Conservation (phyloP, 2,329 filamentous ascomycete species). For the Clarireedia homoeocarpa region DNA sequence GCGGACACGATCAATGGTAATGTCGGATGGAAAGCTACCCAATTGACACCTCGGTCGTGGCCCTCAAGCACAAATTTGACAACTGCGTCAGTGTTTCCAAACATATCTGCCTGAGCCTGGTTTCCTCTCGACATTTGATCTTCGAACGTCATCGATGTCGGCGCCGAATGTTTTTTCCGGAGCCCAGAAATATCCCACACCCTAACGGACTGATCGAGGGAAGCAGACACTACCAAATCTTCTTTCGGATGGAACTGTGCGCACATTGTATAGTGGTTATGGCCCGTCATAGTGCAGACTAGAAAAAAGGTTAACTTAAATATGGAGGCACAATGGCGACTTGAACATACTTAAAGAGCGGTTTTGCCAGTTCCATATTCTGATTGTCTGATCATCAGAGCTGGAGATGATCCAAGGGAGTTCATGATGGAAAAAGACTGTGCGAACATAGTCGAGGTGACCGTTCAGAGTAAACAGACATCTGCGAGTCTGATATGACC, state of each 20-base stretch:
- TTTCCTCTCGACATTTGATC: slow-evolving; percentile 91
- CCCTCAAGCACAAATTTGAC: slow-evolving; percentile 99
- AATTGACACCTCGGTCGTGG: slow-evolving; percentile 95
- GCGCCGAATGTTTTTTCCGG: slow-evolving; percentile 97
- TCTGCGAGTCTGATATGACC: slow-evolving; percentile 92
- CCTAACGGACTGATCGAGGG: slow-evolving; percentile 93
- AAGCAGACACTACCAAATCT: slow-evolving; percentile 94
- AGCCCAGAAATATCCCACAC: slow-evolving; percentile 99
- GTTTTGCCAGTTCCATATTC: slow-evolving; percentile 99
- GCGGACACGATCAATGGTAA: slow-evolving; percentile 94
- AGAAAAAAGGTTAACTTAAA: slow-evolving; percentile 18
- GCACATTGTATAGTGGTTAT: slow-evolving; percentile 99
- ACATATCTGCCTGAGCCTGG: slow-evolving; percentile 96
- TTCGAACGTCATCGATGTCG: slow-evolving; percentile 90
- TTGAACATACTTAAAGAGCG: slow-evolving; percentile 65
- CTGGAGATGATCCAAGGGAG: slow-evolving; percentile 96
- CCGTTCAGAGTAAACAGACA: slow-evolving; percentile 97
- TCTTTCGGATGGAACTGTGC: slow-evolving; percentile 99
- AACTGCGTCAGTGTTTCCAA: slow-evolving; percentile 96
- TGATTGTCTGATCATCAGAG: slow-evolving; percentile 96
- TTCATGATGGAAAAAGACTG: slow-evolving; percentile 98
- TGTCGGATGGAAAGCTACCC: slow-evolving; percentile 96
- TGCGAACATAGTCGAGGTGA: slow-evolving; percentile 98
- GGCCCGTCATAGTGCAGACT: slow-evolving; percentile 99
- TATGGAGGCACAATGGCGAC: not conserved